Evolutionary conservation across 129 eudicot genomes (phyloP), one percentile per base, ranked within the genome.

Genomic region (Lactuca sativa): DNA sequence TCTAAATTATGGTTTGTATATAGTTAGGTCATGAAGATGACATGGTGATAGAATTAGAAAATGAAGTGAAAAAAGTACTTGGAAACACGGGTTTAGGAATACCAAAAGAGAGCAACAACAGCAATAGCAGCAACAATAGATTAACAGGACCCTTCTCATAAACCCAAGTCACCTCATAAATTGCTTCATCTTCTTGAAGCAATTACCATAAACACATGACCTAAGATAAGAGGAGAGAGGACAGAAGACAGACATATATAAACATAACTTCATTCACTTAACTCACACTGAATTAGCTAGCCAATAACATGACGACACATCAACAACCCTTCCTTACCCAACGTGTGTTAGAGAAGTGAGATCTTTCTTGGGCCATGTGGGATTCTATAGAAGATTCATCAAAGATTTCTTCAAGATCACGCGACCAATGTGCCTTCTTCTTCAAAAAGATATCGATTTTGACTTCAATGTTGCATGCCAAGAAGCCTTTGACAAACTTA

Each of bases 1-100:
- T 74, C 40, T 3, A 33, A 56, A 12, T 18, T 33, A 44, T 9
- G 51, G 38, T 40, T 25, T 62, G 7, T 54, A 12, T 72, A 0
- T 13, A 18, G 56, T 66, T 86, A 92, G 98, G 88, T 64, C 99
- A 90, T 80, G 95, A 93, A 71, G 99, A 93, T 21, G 99, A 93
- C 67, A 80, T 76, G 61, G 79, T 93, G 8, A 87, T 93, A 30
- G 99, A 93, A 81, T 82, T 93, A 63, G 99, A 97, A 15, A 87
- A 93, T 78, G 97, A 87, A 69, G 99, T 93, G 64, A 85, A 97
- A 73, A 89, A 85, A 75, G 90, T 90, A 0, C 82, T 93, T 0
- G 88, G 75, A 73, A 66, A 70, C 4, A 56, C 74, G 0, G 80
- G 79, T 2, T 36, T 74, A 5, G 87, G 68, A 44, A 74, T 67